Evolutionary conservation across 1,139 yeast species (phyloP), one percentile per base, ranked within the genome.

Genomic region (Ogataea hybrid): DNA sequence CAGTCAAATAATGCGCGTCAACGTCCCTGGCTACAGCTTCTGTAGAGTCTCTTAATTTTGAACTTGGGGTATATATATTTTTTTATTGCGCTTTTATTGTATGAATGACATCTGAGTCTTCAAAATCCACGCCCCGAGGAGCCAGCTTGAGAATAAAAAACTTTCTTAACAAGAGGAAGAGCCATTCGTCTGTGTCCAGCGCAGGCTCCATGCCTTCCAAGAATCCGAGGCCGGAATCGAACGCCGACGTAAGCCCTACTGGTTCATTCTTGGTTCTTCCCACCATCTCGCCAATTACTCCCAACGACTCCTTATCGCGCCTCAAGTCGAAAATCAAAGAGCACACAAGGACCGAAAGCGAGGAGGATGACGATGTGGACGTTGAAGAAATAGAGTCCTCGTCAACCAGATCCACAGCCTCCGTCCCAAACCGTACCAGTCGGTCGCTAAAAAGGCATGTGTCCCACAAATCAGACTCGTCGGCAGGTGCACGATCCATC

Each of bases 61-160:
- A 21, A 9, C 11, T 9, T 20, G 9, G 11, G 16, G 21, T 10
- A 9, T 12, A 11, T 21, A 20, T 14, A 11, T 23, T 18, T 25
- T 37, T 35, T 25, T 35, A 15, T 32, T 31, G 23, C 31, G n/a
- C 25, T 16, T 22, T 20, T 18, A 9, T 35, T 31, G 33, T 14
- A 41, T 36, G 37, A 27, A 32, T 39, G 42, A 17, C 33, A 27
- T 36, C 37, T 28, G 41, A 38, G n/a, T 31, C 42, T 21, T 23
- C 41, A 3, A 39, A 36, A 21, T 22, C 27, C 17, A 16, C 35
- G 4, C 37, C 46, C 7, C 32, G 41, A 22, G 35, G 39, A 17
- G 15, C 41, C 21, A 44, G 46, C 16, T 44, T 39, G 15, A 32
- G 41, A n/a, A 34, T 47, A 11, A 41, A 39, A 32, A 39, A 39